These are phyloP conservation scores for Blastocystis sp. DNA, from an alignment of 352 stramenopile species.

Conservation along the genomic window DNA sequence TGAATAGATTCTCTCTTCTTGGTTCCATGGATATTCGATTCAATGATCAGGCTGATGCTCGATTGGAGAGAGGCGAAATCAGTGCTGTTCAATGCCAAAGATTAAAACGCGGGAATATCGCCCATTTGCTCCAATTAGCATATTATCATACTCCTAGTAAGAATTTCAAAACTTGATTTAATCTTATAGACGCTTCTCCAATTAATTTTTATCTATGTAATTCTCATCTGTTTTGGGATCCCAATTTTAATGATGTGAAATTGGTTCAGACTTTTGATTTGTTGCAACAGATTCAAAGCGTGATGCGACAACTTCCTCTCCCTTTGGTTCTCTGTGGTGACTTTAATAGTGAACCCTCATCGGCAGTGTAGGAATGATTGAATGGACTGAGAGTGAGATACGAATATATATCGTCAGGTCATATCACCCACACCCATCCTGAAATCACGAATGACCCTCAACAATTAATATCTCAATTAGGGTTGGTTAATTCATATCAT, in stretches of 20 bases:
- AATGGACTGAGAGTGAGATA: slow-evolving; percentile 83
- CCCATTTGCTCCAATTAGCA: slow-evolving; percentile 84
- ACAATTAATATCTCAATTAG: slow-evolving; percentile 77
- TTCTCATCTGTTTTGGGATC: slow-evolving; percentile 97
- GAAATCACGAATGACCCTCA: slow-evolving; percentile 81
- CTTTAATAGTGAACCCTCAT: slow-evolving; percentile 95
- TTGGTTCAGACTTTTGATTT: slow-evolving; percentile 90
- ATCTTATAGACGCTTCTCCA: neutral
- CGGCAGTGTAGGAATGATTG: slow-evolving; percentile 90
- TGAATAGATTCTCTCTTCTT: slow-evolving; percentile 42
- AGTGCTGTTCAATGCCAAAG: slow-evolving; percentile 76
- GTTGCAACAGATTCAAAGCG: slow-evolving; percentile 78
- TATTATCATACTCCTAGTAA: neutral
- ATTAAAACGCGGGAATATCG: slow-evolving; percentile 94
- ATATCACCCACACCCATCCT: slow-evolving; percentile 72
- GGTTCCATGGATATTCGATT: slow-evolving; percentile 83
- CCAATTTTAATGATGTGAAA: slow-evolving; percentile 97
- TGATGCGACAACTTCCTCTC: slow-evolving; percentile 70
- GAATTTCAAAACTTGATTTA: neutral
- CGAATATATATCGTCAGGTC: slow-evolving; percentile 71
- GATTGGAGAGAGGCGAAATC: slow-evolving; percentile 75
- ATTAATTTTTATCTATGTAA: slow-evolving; percentile 87
- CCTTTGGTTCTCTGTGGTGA: slow-evolving; percentile 94
- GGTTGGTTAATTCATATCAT: slow-evolving; percentile 74
- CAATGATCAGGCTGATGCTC: slow-evolving; percentile 83